A percentile compares a stretch with the other conserved stretches of the same genome.
These are phyloP conservation scores for Nepenthes mirabilis DNA, from an alignment of 148 eudicot genomes.

Conservation along the genomic window DNA sequence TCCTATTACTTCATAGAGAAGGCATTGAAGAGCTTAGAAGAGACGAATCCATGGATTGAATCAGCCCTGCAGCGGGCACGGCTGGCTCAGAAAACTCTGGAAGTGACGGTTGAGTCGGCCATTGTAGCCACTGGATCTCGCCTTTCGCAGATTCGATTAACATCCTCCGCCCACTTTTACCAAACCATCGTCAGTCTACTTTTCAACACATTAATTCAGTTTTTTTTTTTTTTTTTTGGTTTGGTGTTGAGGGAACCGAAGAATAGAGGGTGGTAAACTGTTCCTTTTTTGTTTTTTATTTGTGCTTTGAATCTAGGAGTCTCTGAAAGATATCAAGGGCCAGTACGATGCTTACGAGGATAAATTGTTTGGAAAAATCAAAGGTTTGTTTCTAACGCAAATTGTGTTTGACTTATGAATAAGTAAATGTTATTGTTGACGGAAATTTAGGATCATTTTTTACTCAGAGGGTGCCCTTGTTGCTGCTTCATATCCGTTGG, in stretches of 20 bases:
- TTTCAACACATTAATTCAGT: not conserved
- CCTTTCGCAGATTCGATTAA: constrained; percentile 43
- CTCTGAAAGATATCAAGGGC: constrained; percentile 51
- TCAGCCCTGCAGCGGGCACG: constrained; percentile 42
- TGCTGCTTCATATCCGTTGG: constrained; percentile 54
- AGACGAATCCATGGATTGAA: constrained; percentile 44
- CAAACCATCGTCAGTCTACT: constrained; percentile 37
- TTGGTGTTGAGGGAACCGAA: too few species aligned
- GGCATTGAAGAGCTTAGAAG: constrained; percentile 17
- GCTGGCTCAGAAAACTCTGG: constrained; percentile 25
- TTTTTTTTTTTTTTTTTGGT: too few species aligned
- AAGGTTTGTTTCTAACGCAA: constrained; percentile 30
- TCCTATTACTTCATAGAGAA: constrained; percentile 11
- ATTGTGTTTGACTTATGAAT: not conserved
- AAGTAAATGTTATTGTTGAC: not conserved
- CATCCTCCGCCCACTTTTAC: constrained; percentile 54
- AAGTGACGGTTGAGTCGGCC: constrained; percentile 29
- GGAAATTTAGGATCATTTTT: not conserved
- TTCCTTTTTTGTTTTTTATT: not conserved
- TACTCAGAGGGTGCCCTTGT: constrained; percentile 51
- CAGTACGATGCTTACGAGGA: constrained; percentile 47
- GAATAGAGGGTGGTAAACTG: not conserved
- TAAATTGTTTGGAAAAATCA: constrained; percentile 39
- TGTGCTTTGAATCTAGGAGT: constrained; percentile 37
- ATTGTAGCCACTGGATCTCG: constrained; percentile 38